These are phyloP conservation scores for Amaranthus tricolor DNA, from an alignment of 179 eudicot species.

Conservation along the genomic window DNA sequence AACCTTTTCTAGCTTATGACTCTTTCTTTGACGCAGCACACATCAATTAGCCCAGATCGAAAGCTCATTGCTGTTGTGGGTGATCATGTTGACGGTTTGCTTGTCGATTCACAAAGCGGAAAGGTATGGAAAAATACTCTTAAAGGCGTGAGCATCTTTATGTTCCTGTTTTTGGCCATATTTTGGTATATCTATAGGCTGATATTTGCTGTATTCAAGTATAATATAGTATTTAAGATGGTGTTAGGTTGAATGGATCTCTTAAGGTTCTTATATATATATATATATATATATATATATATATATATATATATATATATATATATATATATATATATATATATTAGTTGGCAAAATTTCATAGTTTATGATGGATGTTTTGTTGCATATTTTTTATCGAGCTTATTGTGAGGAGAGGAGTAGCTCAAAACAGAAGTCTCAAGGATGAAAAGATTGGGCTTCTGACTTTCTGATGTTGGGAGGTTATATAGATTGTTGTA, in stretches of 20 bases:
- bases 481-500: slow-evolving; percentile 1
- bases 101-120: slow-evolving; percentile 65
- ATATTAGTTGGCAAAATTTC: slow-evolving; percentile 19
- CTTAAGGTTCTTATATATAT: not conserved
- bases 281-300: slow-evolving; percentile 9
- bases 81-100: slow-evolving; percentile 63
- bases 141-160: not conserved
- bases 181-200: slow-evolving; percentile 8
- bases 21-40: slow-evolving; percentile 59
- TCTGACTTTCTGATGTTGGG: slow-evolving; percentile 7
- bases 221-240: not conserved
- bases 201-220: slow-evolving; percentile 7
- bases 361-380: not conserved
- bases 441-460: not conserved
- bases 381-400: not conserved
- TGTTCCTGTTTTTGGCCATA: slow-evolving; percentile 2
- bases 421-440: not conserved
- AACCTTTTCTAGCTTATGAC: not conserved
- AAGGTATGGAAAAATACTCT: slow-evolving; percentile 46
- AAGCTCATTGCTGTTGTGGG: slow-evolving; percentile 77
- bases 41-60: slow-evolving; percentile 75
- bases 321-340: slow-evolving; percentile 1
- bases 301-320: slow-evolving; percentile 2
- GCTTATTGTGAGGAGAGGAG: not conserved
- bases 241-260: slow-evolving; percentile 7